phyloP scores from a whole-genome alignment of 176 grass and related monocot species.

The Zoysia pacifica region DNA sequence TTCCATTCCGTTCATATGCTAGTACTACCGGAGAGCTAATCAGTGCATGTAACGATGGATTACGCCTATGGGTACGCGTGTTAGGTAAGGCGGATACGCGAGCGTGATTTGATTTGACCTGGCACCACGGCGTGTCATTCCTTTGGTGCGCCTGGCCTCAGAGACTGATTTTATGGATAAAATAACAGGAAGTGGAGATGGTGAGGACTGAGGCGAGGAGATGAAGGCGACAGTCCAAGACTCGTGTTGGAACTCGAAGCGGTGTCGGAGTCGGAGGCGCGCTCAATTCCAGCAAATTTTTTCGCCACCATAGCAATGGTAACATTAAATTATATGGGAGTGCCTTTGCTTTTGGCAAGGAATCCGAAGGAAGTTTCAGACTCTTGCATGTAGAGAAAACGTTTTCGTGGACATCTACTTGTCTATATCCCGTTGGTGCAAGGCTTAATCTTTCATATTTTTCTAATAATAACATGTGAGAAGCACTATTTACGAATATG shows the following conservation, averaged over 20 bases:
- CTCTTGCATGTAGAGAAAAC: neutral
- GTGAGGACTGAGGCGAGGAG: conserved; percentile 24
- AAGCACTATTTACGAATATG: conserved; percentile 11
- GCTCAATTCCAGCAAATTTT: conserved; percentile 2
- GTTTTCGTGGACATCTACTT: neutral
- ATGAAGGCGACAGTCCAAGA: conserved; percentile 43
- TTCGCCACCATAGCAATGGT: conserved; percentile 8
- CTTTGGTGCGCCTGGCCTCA: neutral
- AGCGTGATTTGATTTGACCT: conserved; percentile 52
- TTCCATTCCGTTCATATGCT: neutral
- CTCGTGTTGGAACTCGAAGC: conserved; percentile 1
- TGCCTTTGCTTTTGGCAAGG: neutral
- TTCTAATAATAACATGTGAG: neutral
- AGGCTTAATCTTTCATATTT: neutral
- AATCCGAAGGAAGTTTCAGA: neutral
- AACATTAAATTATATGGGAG: conserved; percentile 24
- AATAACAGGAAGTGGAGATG: conserved; percentile 43
- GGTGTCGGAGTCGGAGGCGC: neutral
- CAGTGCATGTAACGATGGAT: conserved; percentile 32
- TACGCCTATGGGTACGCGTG: conserved; percentile 18
- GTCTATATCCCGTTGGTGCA: conserved; percentile 24
- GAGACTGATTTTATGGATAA: conserved; percentile 5
- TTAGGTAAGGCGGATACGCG: conserved; percentile 52
- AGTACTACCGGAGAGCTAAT: neutral
- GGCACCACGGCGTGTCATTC: conserved; percentile 28